Base-by-base conservation (phyloP, 768 basidiomycete genomes). In the Lentinula sp. region DNA sequence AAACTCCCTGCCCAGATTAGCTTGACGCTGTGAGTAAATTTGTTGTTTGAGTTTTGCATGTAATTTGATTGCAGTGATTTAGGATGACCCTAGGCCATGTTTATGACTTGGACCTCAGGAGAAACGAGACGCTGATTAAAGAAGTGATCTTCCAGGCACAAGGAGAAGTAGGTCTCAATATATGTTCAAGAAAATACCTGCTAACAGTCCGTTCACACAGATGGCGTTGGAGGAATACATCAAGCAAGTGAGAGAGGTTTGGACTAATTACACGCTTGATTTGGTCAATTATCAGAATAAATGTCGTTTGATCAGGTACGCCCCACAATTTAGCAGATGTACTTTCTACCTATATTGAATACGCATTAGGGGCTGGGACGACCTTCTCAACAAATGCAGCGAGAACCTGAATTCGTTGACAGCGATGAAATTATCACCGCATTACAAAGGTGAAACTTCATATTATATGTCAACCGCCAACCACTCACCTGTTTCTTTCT, bases 281-380 rank as follows among this genome's bases (percentile, higher is more conserved):
- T 79, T 99, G 49, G 92, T 98, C 66, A 96, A 98, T 71, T 99
- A 98, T 70, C 97, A 98, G 79, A 98, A 94, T 73, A 99, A 96
- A 72, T 98, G 96, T 67, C 90, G 97, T 55, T 82, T 99, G 28
- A 98, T 99, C 65, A 84, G 86, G 87, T 91, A 66, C 36, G 79
- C 62, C 54, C 20, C 9, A 50, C 12, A 12, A 64, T 63, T 61
- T 33, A 6, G 16, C 56, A 4, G 5, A 15, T 45, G 35, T 10
- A 35, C 18, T 37, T 28, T 56, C 68, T 36, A 69, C 60, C 32
- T 33, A 59, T 10, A 57, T 64, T 39, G 61, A 28, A 35, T 53
- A 12, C 5, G 39, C 63, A 37, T 9, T 67, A 93, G 94, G 72
- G 95, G 93, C 18, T 98, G 95, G 95, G 95, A 98, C 70, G 95